Evolutionary conservation across 1,139 yeast species (phyloP).

Genomic region (Suhomyces bribrorum): DNA sequence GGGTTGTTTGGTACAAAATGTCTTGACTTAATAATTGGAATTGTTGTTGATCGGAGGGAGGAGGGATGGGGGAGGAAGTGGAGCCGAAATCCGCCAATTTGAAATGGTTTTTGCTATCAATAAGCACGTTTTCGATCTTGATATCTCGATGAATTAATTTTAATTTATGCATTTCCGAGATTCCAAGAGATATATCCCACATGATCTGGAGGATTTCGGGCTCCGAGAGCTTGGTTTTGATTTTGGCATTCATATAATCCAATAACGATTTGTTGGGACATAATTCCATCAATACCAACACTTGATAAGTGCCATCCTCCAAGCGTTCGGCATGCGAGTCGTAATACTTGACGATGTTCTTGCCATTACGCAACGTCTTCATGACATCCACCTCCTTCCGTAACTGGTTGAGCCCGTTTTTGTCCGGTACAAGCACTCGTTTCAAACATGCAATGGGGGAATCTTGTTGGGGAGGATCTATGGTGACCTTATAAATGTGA

Average conservation of each 20-base stretch:
- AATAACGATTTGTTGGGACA: slow-evolving; percentile 72
- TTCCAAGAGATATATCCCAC: slow-evolving; percentile 66
- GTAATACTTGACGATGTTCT: slow-evolving; percentile 64
- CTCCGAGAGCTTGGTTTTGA: slow-evolving; percentile 63
- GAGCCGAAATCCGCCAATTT: slow-evolving; percentile 82
- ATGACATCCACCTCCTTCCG: slow-evolving; percentile 80
- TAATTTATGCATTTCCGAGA: slow-evolving; percentile 70
- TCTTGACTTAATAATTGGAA: slow-evolving; percentile 63
- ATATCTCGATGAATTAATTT: slow-evolving; percentile 72
- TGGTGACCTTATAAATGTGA: slow-evolving; percentile 59
- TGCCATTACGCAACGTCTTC: slow-evolving; percentile 61
- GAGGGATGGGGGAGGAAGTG: slow-evolving; percentile 58
- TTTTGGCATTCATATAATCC: slow-evolving; percentile 71
- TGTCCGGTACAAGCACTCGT: slow-evolving; percentile 72
- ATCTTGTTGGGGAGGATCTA: slow-evolving; percentile 41
- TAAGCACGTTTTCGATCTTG: slow-evolving; percentile 74
- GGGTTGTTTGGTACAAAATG: slow-evolving; percentile 74
- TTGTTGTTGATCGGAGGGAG: slow-evolving; percentile 67
- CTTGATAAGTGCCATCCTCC: slow-evolving; percentile 62
- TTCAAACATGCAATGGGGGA: slow-evolving; percentile 63
- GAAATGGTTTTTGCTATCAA: slow-evolving; percentile 55
- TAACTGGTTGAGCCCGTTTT: slow-evolving; percentile 61
- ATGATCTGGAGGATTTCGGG: slow-evolving; percentile 64
- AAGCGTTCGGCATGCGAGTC: slow-evolving; percentile 78
- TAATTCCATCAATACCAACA: slow-evolving; percentile 73